A percentile compares a stretch with the other conserved stretches of the same genome.
Conservation (phyloP, 2,329 filamentous ascomycete species). For the Penicillium thymicola region DNA sequence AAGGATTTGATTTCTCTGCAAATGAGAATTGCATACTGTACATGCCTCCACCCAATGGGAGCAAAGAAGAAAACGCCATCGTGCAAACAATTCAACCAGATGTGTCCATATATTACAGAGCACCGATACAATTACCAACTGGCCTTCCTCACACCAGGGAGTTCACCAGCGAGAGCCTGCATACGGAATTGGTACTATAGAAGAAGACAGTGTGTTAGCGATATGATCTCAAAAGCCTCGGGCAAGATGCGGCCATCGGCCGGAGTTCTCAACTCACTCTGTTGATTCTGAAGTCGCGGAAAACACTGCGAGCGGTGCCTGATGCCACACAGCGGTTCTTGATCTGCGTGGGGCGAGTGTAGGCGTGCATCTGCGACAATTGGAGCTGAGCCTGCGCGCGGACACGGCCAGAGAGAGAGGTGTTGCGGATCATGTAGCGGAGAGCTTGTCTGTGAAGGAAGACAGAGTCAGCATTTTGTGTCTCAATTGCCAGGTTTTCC, state of each 20-base stretch:
- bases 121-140: constrained; percentile 67
- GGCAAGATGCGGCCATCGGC: background rate
- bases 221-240: background rate
- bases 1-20: background rate
- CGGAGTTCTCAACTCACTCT: constrained; percentile 61
- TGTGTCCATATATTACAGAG: constrained; percentile 13
- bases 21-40: constrained; percentile 24
- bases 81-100: constrained; percentile 21
- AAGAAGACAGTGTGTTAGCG: constrained; percentile 20
- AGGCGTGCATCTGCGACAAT: constrained; percentile 91
- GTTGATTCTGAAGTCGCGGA: constrained; percentile 87
- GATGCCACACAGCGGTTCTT: constrained; percentile 89
- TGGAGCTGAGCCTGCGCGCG: constrained; percentile 92
- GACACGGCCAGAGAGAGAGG: constrained; percentile 72
- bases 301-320: constrained; percentile 85
- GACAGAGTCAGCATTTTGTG: constrained; percentile 2
- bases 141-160: constrained; percentile 93
- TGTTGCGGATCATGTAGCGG: constrained; percentile 91
- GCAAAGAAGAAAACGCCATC: constrained; percentile 28
- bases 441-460: constrained; percentile 70
- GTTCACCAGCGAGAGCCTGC: constrained; percentile 76
- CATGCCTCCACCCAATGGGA: constrained; percentile 20
- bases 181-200: constrained; percentile 85
- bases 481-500: background rate
- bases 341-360: constrained; percentile 90